Evolutionary conservation across 176 grass and related monocot genomes (phyloP).

Genomic region (Poa pratensis): DNA sequence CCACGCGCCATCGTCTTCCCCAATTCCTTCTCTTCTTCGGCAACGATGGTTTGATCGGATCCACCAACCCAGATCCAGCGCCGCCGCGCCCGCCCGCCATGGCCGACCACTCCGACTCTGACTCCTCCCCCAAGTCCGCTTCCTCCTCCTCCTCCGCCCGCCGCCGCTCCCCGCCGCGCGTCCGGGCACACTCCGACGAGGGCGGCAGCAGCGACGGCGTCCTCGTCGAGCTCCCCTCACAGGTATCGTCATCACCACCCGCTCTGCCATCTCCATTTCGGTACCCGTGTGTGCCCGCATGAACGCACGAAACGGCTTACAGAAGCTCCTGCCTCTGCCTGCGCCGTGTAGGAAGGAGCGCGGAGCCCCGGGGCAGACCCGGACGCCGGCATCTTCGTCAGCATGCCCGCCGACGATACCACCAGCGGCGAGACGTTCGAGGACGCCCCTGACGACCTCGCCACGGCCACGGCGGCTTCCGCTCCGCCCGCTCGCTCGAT

Average conservation of each 20-base stretch:
- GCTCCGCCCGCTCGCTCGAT: conserved; percentile 59
- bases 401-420: conserved; percentile 60
- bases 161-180: conserved; percentile 49
- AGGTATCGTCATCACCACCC: conserved; percentile 41
- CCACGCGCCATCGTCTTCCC: conserved; percentile 47
- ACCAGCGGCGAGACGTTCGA: conserved; percentile 91
- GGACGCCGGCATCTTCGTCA: conserved; percentile 76
- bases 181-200: conserved; percentile 74
- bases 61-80: conserved; percentile 59
- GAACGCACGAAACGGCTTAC: conserved; percentile 26
- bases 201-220: conserved; percentile 95
- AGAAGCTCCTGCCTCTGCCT: conserved; percentile 14
- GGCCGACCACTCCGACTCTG: conserved; percentile 77
- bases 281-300: background rate
- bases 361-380: conserved; percentile 58
- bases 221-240: conserved; percentile 88
- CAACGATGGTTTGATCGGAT: conserved; percentile 56
- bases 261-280: conserved; percentile 18
- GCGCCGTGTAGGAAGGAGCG: conserved; percentile 49
- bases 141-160: conserved; percentile 48
- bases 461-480: conserved; percentile 20
- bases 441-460: conserved; percentile 77
- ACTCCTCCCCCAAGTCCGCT: conserved; percentile 75
- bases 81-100: conserved; percentile 48
- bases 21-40: conserved; percentile 31